Base-by-base conservation (phyloP, 2,329 filamentous ascomycete genomes). In the Atkinsonella texensis region DNA sequence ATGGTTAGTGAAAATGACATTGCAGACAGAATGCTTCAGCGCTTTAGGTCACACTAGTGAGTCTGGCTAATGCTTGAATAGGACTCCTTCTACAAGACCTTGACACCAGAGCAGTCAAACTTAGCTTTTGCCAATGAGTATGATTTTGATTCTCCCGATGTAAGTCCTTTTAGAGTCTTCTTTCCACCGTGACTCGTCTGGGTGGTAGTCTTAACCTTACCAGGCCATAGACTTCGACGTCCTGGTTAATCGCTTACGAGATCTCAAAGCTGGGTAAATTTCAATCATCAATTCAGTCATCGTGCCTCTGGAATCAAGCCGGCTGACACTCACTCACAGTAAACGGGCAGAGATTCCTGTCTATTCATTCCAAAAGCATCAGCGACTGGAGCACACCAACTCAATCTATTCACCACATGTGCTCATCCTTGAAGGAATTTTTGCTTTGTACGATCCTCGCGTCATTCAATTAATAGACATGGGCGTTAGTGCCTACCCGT, bases 31-130 rank as follows among this genome's bases (percentile, higher is more conserved):
- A 20, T 3, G 5, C 38, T 1, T 32, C 7, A 28, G 28, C 13
- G 7, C 9, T n/a, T 15, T 8, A 12, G 38, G 32, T 15, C 35
- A 2, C 15, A 31, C 10, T 17, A 7, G 18, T 31, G 42, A 46
- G 33, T 41, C 10, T 31, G 42, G 49, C 62, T 66, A 53, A 65
- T 57, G 33, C 18, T 55, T 49, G 42, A 51, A n/a, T 57, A 95
- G 89, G 93, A 98, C 69, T 96, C 91, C 12, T 98, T 95, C 69
- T 98, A 98, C 72, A 97, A 96, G 70, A 85, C 84, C 17, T 72
- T 98, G 59, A 85, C 81, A 17, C 75, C 83, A 2, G 89, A 90
- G 62, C 76, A 93, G 63, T 91, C 88, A 49, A 80, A 74, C 57
- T 78, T 81, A 60, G 93, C 93, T 0, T 95, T 96, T 68, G 72